These are phyloP conservation scores for Salix udensis DNA, from an alignment of 345 rosid genomes.

Conservation along the genomic window DNA sequence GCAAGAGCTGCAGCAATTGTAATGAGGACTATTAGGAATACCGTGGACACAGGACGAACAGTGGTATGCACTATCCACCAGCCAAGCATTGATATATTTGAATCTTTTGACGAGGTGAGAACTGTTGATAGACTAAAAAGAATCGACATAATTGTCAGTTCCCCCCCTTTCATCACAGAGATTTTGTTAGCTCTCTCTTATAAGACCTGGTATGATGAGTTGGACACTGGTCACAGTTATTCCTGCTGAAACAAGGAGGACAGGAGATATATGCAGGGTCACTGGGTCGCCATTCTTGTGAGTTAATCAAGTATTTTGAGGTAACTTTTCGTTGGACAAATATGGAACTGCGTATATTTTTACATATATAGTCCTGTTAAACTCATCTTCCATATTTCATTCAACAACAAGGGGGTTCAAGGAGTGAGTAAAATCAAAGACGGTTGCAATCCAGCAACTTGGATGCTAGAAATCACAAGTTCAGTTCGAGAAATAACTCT, in stretches of 20 bases:
- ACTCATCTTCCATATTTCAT: no score
- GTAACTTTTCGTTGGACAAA: constrained; percentile 17
- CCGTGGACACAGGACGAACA: constrained; percentile 86
- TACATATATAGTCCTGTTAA: no score
- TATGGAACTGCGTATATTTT: background rate
- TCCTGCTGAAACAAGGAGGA: constrained; percentile 71
- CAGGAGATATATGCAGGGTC: constrained; percentile 76
- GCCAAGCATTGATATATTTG: constrained; percentile 88
- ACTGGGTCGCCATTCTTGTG: constrained; percentile 58
- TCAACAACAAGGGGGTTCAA: constrained; percentile 37
- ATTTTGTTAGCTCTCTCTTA: no score
- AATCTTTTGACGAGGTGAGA: constrained; percentile 82
- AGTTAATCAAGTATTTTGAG: constrained; percentile 65
- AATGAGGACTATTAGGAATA: constrained; percentile 84
- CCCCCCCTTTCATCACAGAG: no score
- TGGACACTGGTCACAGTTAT: constrained; percentile 39
- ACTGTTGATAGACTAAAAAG: background rate
- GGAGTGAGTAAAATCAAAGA: constrained; percentile 60
- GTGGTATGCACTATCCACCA: constrained; percentile 94
- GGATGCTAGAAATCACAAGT: constrained; percentile 76
- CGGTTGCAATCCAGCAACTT: constrained; percentile 79
- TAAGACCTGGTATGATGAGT: no score
- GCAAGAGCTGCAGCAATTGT: constrained; percentile 96
- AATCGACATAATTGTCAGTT: background rate
- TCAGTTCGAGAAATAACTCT: constrained; percentile 53